Conservation (phyloP, 192 early-diverging fungal species). For the Kappamyces sp. region DNA sequence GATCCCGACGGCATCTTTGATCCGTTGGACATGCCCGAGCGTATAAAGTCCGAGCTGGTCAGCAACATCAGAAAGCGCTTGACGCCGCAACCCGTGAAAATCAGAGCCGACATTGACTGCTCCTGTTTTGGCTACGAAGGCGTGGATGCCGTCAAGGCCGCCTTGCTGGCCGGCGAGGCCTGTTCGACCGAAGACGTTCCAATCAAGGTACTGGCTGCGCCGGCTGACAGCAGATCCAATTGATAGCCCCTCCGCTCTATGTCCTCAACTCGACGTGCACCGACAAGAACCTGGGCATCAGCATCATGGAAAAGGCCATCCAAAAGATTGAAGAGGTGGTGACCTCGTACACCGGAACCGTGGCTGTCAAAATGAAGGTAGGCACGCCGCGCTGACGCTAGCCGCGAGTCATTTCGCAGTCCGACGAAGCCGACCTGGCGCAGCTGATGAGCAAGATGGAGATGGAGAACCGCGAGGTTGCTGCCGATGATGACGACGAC, state of each 20-base stretch:
- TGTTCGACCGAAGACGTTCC: slow-evolving; percentile 68
- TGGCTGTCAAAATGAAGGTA: slow-evolving; percentile 80
- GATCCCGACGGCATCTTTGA: slow-evolving; percentile 83
- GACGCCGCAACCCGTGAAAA: slow-evolving; percentile 93
- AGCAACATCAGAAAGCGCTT: slow-evolving; percentile 81
- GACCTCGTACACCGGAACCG: slow-evolving; percentile 60
- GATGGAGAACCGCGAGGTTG: slow-evolving; percentile 87
- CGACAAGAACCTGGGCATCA: slow-evolving; percentile 79
- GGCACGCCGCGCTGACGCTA: slow-evolving; percentile 10
- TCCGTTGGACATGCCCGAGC: slow-evolving; percentile 58
- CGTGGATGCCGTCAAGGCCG: slow-evolving; percentile 90
- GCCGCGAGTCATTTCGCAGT: slow-evolving; percentile 84
- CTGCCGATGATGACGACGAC: slow-evolving; percentile 75
- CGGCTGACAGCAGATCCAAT: slow-evolving; percentile 47
- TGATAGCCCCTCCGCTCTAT: slow-evolving; percentile 92
- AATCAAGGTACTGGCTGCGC: slow-evolving; percentile 49
- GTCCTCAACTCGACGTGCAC: slow-evolving; percentile 80
- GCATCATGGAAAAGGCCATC: slow-evolving; percentile 84
- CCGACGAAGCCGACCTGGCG: slow-evolving; percentile 90
- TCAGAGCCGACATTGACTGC: slow-evolving; percentile 92
- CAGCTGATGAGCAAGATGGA: slow-evolving; percentile 81
- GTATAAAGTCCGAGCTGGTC: slow-evolving; percentile 68
- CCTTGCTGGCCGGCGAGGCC: slow-evolving; percentile 80
- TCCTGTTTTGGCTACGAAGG: slow-evolving; percentile 92
- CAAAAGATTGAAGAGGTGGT: slow-evolving; percentile 73